Base-by-base conservation (phyloP, 768 basidiomycete species). In the Rhodotorula taiwanensis region DNA sequence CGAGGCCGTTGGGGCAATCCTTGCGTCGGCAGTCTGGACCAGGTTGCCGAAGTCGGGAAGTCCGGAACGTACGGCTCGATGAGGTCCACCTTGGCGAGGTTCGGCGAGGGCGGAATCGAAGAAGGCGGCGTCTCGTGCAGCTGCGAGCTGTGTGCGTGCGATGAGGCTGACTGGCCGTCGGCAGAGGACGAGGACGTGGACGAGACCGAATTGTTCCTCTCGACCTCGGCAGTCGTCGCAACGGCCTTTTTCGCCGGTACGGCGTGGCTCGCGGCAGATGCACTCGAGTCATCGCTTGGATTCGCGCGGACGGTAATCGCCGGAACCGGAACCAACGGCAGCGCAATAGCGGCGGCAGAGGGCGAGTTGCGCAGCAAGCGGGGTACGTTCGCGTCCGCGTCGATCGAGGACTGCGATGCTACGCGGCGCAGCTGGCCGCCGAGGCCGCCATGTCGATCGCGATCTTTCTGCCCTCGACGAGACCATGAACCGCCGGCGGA, bases 131-230 rank as follows among this genome's bases (percentile, higher is more conserved):
- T 67, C 39, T 67, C 66, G 45, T 57, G 23, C 23, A 59, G 18
- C 53, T 52, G 50, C 16, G 52, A 27, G 31, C 52, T 41, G 28
- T 52, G 36, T 5, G 63, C 50, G 36, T 65, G 63, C 28, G 55
- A 59, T 10, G 62, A 64, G 4, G 58, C 57, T 16, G 60, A 51
- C 27, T 50, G 43, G 7, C 54, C 39, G 36, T 51, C 58, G 6
- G 67, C 64, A 7, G 43, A 58, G 47, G 52, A 57, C 11, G 54
- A 56, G 8, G 66, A 63, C 5, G 58, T 53, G 16, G 67, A 68
- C 30, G 67, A 68, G 11, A 68, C 67, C 18, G 67, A 68, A 59
- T 68, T 68, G 62, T 64, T 68, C 20, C 67, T 42, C 42, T 64
- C 67, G 52, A 68, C 58, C 39, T 68, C 67, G 27, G 30, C 52